phyloP scores from a whole-genome alignment of 306 rosid species.

The Dalbergia cultrata region DNA sequence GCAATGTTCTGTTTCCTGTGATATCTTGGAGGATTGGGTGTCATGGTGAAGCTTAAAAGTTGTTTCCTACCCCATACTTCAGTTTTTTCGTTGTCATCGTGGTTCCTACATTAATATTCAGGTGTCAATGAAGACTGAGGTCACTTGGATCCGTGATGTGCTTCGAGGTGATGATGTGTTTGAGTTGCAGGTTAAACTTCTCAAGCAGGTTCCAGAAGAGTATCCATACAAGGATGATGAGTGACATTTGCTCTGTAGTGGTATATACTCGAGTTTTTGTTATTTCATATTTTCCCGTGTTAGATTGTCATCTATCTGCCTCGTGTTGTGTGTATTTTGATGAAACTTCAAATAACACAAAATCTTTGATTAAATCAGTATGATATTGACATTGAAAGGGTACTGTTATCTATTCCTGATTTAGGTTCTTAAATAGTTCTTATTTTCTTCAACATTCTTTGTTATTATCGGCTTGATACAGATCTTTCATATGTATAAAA shows the following conservation, averaged over 20 bases:
- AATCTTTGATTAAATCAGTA: slow-evolving; percentile 20
- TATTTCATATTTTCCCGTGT: slow-evolving; percentile 25
- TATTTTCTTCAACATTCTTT: slow-evolving; percentile 18
- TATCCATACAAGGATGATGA: slow-evolving; percentile 98
- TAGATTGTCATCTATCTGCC: slow-evolving; percentile 42
- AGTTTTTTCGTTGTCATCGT: background rate
- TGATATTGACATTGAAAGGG: slow-evolving; percentile 17
- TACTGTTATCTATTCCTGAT: slow-evolving; percentile 35
- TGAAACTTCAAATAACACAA: slow-evolving; percentile 31
- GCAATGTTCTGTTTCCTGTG: slow-evolving; percentile 15
- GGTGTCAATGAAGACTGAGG: slow-evolving; percentile 99
- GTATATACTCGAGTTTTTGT: slow-evolving; percentile 39
- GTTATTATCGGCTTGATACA: background rate
- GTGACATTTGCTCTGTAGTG: slow-evolving; percentile 47
- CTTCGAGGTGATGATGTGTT: slow-evolving; percentile 93
- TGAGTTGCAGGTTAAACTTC: slow-evolving; percentile 92
- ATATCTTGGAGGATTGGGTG: background rate
- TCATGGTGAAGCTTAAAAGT: background rate
- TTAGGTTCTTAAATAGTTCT: slow-evolving; percentile 1
- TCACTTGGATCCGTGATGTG: slow-evolving; percentile 89
- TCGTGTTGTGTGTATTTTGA: slow-evolving; percentile 42
- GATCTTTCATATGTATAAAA: slow-evolving; percentile 11
- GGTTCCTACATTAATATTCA: slow-evolving; percentile 42
- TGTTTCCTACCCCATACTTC: background rate
- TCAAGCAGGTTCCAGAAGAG: slow-evolving; percentile 97